A percentile compares a stretch with the other conserved stretches of the same genome.
Evolutionary conservation across 2,329 filamentous ascomycete species (phyloP).

Genomic region (Zasmidium cellare): DNA sequence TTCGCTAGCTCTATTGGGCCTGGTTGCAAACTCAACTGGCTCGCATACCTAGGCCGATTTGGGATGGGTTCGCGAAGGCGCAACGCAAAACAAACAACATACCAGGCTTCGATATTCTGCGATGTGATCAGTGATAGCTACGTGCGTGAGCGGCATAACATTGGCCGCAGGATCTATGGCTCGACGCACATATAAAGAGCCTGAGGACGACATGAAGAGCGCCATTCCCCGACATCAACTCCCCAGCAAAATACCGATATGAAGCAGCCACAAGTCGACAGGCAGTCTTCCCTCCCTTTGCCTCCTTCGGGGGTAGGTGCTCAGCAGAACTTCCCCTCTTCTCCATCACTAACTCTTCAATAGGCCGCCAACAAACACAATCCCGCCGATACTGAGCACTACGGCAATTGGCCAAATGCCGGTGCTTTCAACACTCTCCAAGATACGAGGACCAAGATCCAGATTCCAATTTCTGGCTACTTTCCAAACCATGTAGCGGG

Average conservation of each 20-base stretch:
- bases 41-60: not conserved
- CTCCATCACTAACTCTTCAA: not conserved
- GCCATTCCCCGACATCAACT: not conserved
- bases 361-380: not conserved
- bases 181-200: not conserved
- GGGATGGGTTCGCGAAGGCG: not conserved
- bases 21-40: not conserved
- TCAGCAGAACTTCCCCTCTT: not conserved
- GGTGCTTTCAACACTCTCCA: constrained; percentile 1
- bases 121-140: not conserved
- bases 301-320: not conserved
- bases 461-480: constrained; percentile 61
- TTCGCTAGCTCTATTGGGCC: not conserved
- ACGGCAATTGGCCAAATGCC: constrained; percentile 16
- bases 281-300: not conserved
- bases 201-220: not conserved
- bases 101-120: not conserved
- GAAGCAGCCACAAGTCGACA: not conserved
- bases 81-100: not conserved
- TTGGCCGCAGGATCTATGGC: not conserved
- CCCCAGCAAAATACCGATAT: not conserved
- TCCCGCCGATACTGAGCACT: not conserved
- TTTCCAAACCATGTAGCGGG: constrained; percentile 74
- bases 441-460: constrained; percentile 37
- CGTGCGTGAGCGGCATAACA: not conserved